Conservation (phyloP, 176 grass and related monocot genomes). For the Luzula sylvatica region DNA sequence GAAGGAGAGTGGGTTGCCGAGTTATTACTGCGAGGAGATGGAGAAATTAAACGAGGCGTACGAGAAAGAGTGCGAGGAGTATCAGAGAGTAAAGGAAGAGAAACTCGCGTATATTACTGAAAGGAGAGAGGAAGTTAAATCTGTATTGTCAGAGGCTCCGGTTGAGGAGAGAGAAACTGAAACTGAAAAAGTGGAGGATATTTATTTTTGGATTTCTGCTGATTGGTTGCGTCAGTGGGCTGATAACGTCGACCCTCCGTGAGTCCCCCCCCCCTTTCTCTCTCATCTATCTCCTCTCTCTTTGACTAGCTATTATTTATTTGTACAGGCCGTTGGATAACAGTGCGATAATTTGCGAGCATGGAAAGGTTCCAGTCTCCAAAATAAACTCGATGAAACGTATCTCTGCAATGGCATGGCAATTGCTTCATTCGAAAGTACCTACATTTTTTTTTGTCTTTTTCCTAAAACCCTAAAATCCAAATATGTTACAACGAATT, state of each 20-base stretch:
- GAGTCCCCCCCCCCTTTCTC: slow-evolving; percentile 26
- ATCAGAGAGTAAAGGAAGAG: slow-evolving; percentile 55
- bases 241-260: slow-evolving; percentile 71
- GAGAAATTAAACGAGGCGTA: slow-evolving; percentile 50
- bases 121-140: slow-evolving; percentile 85
- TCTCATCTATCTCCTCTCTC: background rate
- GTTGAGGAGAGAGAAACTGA: slow-evolving; percentile 27
- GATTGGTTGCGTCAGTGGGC: slow-evolving; percentile 98
- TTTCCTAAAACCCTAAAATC: slow-evolving; percentile 8
- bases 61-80: slow-evolving; percentile 56
- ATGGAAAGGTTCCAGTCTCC: slow-evolving; percentile 75
- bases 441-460: background rate
- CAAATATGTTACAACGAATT: slow-evolving; percentile 6
- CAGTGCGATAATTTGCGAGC: slow-evolving; percentile 62
- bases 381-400: slow-evolving; percentile 78
- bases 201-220: slow-evolving; percentile 93
- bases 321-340: slow-evolving; percentile 72
- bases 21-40: slow-evolving; percentile 57
- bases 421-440: slow-evolving; percentile 66
- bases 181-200: slow-evolving; percentile 9
- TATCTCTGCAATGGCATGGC: slow-evolving; percentile 69
- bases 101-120: slow-evolving; percentile 52
- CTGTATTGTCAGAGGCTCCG: slow-evolving; percentile 59
- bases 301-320: slow-evolving; percentile 8
- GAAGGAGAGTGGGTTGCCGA: slow-evolving; percentile 43